These are phyloP conservation scores for Dendryphion nanum DNA, from an alignment of 2,329 filamentous ascomycete species.

Conservation along the genomic window DNA sequence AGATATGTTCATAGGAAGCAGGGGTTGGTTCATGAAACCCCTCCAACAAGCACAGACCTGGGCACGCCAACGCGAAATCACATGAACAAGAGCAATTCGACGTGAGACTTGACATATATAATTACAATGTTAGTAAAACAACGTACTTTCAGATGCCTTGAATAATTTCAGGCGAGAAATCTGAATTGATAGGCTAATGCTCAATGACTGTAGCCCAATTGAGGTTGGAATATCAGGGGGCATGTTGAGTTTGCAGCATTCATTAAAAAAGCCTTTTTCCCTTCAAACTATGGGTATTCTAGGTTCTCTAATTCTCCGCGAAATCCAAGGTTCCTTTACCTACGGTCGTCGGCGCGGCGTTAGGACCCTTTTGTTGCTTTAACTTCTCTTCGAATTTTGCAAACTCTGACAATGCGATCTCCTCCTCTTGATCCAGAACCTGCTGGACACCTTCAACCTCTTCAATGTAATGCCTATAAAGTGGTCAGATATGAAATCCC, in stretches of 20 bases:
- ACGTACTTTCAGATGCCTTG: neutral
- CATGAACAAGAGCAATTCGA: too few relatives aligned
- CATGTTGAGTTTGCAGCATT: too few relatives aligned
- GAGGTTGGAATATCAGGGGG: too few relatives aligned
- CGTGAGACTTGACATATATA: too few relatives aligned
- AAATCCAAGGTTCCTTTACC: conserved; percentile 55
- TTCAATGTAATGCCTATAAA: conserved; percentile 66
- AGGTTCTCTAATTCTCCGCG: conserved; percentile 27
- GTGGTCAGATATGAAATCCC: conserved; percentile 14
- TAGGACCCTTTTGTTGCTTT: conserved; percentile 56
- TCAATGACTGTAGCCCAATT: neutral
- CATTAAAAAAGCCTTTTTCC: neutral
- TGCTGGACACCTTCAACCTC: conserved; percentile 93
- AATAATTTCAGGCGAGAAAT: neutral
- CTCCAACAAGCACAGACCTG: too few relatives aligned
- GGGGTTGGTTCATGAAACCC: too few relatives aligned
- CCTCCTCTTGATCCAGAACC: conserved; percentile 87
- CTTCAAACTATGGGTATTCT: neutral
- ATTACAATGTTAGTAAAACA: too few relatives aligned
- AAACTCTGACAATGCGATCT: conserved; percentile 83
- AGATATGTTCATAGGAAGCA: too few relatives aligned
- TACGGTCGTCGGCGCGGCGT: conserved; percentile 49
- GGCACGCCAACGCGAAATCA: too few relatives aligned
- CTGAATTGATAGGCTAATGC: neutral
- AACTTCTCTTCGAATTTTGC: conserved; percentile 91